These are phyloP conservation scores for Helicostylum pulchrum DNA, from an alignment of 192 early-diverging fungal species.

Conservation along the genomic window DNA sequence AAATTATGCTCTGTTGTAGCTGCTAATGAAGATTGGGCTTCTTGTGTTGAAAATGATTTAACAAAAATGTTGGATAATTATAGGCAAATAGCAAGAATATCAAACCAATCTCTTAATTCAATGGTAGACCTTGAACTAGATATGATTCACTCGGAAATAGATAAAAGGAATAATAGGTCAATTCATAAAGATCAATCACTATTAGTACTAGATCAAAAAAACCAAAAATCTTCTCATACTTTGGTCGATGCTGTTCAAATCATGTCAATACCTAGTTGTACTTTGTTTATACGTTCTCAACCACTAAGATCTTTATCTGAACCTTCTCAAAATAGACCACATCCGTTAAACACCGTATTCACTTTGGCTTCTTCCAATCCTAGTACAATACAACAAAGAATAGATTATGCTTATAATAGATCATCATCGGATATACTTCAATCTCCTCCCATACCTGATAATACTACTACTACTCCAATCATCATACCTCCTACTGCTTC, in stretches of 20 bases:
- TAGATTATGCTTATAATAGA: constrained; percentile 11
- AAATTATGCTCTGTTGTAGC: constrained; percentile 41
- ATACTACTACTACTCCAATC: not conserved
- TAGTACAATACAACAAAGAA: not conserved
- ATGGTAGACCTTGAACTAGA: constrained; percentile 12
- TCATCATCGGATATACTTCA: constrained; percentile 6
- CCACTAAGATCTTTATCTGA: constrained; percentile 6
- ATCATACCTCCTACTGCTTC: not conserved
- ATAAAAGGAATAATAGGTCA: not conserved
- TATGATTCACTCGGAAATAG: constrained; percentile 7
- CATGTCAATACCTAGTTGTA: not conserved
- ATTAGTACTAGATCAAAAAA: not conserved
- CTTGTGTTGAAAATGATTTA: constrained; percentile 21
- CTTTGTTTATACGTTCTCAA: constrained; percentile 9
- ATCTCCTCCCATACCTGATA: constrained; percentile 8
- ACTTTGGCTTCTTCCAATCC: not conserved
- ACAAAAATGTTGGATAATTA: constrained; percentile 16
- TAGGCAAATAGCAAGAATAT: not conserved
- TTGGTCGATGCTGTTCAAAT: not conserved
- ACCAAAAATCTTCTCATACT: not conserved
- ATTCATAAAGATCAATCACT: not conserved
- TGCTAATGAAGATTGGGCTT: constrained; percentile 35
- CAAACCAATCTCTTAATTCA: not conserved
- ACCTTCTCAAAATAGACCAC: constrained; percentile 5
- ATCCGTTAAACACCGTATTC: not conserved